These are phyloP conservation scores for Extremus antarcticus DNA, from an alignment of 495 filamentous ascomycete species.

Conservation along the genomic window DNA sequence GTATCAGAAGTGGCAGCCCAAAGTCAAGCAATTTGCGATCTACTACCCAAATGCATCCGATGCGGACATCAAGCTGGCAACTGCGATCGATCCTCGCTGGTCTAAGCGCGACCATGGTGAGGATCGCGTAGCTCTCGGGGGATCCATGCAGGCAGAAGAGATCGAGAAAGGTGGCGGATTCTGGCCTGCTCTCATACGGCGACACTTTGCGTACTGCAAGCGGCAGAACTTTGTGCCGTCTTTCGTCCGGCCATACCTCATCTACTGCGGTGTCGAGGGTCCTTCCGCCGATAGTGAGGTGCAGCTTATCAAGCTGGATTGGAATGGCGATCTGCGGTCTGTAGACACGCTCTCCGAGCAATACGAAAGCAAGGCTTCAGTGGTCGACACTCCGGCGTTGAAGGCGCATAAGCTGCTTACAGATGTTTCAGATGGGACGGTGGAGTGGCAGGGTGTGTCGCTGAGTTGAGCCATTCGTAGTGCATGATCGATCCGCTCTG, in stretches of 20 bases:
- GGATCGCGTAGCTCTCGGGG: neutral
- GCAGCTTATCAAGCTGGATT: neutral
- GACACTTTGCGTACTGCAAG: neutral
- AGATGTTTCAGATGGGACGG: neutral
- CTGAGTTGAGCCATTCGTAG: too few relatives aligned
- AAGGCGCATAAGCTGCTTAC: neutral
- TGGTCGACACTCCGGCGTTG: neutral
- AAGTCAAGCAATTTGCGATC: conserved; percentile 1
- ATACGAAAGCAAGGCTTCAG: neutral
- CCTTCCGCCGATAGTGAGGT: neutral
- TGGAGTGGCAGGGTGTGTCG: neutral
- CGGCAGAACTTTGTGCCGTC: neutral
- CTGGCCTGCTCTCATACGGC: neutral
- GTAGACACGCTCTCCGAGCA: neutral
- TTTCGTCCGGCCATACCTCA: neutral
- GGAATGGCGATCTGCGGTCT: neutral
- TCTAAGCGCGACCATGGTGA: neutral
- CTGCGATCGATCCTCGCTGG: neutral
- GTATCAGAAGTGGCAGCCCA: neutral
- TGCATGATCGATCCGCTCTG: too few relatives aligned
- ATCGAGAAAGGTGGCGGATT: neutral
- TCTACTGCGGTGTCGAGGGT: neutral
- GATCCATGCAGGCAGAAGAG: neutral
- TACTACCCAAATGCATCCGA: neutral
- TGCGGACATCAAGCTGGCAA: neutral